Conservation (phyloP, 2,329 filamentous ascomycete genomes). For the Curvularia spicifera region DNA sequence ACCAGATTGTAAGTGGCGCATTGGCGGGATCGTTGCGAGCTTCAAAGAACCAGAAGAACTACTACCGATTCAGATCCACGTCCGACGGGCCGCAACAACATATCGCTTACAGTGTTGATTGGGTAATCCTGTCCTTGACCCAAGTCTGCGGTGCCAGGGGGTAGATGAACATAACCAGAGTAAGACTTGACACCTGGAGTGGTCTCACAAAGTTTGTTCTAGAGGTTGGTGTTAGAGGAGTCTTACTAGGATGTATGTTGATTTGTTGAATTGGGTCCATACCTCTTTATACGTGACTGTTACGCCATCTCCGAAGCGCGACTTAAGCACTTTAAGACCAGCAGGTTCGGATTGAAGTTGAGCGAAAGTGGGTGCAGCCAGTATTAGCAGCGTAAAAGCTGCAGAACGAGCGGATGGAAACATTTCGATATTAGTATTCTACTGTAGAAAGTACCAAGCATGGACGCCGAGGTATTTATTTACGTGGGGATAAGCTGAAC, state of each 20-base stretch:
- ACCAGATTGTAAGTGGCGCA: constrained; percentile 64
- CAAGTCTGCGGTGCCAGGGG: constrained; percentile 25
- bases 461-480: constrained; percentile 3
- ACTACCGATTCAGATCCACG: neutral
- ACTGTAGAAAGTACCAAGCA: neutral
- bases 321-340: constrained; percentile 25
- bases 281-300: constrained; percentile 38
- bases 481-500: constrained; percentile 1
- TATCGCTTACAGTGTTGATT: constrained; percentile 20
- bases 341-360: constrained; percentile 23
- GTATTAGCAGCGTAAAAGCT: constrained; percentile 14
- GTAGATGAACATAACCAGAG: constrained; percentile 55
- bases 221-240: constrained; percentile 1
- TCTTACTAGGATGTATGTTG: neutral
- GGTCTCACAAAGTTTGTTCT: constrained; percentile 59
- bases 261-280: neutral
- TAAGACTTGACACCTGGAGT: constrained; percentile 61
- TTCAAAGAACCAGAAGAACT: constrained; percentile 59
- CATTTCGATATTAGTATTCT: constrained; percentile 11
- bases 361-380: constrained; percentile 14
- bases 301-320: constrained; percentile 31
- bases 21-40: constrained; percentile 56
- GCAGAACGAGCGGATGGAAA: constrained; percentile 3
- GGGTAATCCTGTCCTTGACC: constrained; percentile 31
- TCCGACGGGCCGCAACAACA: neutral